phyloP scores from a whole-genome alignment of 345 rosid genomes.

The Rhizophora mangle region DNA sequence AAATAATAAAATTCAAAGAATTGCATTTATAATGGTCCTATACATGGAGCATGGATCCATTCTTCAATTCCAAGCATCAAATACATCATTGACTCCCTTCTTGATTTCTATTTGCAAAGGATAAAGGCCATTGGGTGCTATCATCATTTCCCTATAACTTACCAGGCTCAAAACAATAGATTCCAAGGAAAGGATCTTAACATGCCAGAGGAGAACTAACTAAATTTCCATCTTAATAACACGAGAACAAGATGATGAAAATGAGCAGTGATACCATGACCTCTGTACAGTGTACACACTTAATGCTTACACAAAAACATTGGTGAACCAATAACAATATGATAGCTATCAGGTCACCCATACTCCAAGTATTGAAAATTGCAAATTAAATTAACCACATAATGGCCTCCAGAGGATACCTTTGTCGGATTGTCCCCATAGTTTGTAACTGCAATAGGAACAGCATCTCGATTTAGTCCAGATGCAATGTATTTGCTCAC shows the following conservation, averaged over 20 bases:
- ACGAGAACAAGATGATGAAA: too few relatives aligned
- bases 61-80: too few relatives aligned
- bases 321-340: not conserved
- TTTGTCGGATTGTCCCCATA: constrained; percentile 85
- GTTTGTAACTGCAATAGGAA: constrained; percentile 65
- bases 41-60: too few relatives aligned
- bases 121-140: too few relatives aligned
- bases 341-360: not conserved
- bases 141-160: too few relatives aligned
- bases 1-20: too few relatives aligned
- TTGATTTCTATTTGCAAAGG: too few relatives aligned
- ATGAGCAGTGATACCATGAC: not conserved
- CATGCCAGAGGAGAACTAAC: not conserved
- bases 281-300: not conserved
- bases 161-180: too few relatives aligned
- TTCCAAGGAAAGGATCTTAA: too few relatives aligned
- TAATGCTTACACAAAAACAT: not conserved
- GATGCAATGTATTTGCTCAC: constrained; percentile 62
- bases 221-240: not conserved
- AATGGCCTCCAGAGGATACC: constrained; percentile 33
- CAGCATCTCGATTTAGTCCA: constrained; percentile 69
- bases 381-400: not conserved
- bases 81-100: too few relatives aligned
- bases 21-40: too few relatives aligned
- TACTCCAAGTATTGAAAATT: not conserved